Evolutionary conservation across 108 stramenopile species (phyloP).

Genomic region (Tribonema minus): DNA sequence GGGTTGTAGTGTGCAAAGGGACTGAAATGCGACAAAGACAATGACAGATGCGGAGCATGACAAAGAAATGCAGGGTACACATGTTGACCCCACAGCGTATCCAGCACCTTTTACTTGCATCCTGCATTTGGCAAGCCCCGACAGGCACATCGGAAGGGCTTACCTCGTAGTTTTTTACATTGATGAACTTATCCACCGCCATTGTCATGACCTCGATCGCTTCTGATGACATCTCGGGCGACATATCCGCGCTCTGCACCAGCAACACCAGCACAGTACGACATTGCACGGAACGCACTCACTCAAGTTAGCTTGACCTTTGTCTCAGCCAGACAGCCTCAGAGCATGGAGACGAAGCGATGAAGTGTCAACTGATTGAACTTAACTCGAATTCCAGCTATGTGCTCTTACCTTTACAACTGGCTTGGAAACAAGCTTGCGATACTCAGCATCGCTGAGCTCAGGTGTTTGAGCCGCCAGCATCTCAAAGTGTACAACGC

Average conservation of each 20-base stretch:
- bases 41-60: too few species aligned
- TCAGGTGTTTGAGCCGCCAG: too few species aligned
- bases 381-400: not conserved
- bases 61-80: too few species aligned
- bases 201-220: constrained; percentile 72
- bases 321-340: not conserved
- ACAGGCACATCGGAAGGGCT: too few species aligned
- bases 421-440: constrained; percentile 27
- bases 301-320: not conserved
- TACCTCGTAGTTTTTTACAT: constrained; percentile 69
- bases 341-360: not conserved
- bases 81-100: too few species aligned
- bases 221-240: constrained; percentile 72
- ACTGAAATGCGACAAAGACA: too few species aligned
- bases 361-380: not conserved
- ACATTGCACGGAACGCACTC: not conserved
- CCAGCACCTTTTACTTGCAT: too few species aligned
- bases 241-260: constrained; percentile 70
- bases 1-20: too few species aligned
- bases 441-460: constrained; percentile 25
- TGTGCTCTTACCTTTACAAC: constrained; percentile 11
- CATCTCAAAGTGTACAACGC: too few species aligned
- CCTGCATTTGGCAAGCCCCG: too few species aligned
- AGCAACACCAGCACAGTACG: not conserved
- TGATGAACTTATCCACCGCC: constrained; percentile 72